phyloP scores from a whole-genome alignment of 345 rosid species.

The Linum usitatissimum region DNA sequence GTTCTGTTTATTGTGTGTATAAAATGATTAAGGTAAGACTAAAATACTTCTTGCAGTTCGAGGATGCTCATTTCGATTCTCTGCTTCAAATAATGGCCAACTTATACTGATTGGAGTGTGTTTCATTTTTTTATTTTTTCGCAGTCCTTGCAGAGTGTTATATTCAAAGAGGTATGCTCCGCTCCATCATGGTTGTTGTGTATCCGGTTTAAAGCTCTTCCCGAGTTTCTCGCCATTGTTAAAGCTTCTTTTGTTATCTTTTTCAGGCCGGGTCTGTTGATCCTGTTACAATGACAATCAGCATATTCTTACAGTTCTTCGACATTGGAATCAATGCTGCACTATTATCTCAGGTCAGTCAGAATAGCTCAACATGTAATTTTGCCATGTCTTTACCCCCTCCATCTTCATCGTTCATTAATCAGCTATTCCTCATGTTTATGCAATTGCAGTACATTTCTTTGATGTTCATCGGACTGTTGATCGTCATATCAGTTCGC shows the following conservation, averaged over 20 bases:
- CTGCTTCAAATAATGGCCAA: neutral
- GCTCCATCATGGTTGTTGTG: conserved; percentile 5
- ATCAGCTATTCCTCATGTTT: conserved; percentile 12
- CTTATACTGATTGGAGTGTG: neutral
- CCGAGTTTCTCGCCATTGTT: neutral
- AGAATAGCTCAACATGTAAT: neutral
- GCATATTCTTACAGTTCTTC: conserved; percentile 78
- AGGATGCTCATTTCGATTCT: neutral
- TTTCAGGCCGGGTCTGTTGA: conserved; percentile 91
- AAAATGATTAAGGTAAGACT: conserved; percentile 83
- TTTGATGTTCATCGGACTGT: conserved; percentile 79
- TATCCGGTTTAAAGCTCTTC: conserved; percentile 4
- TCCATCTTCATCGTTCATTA: neutral
- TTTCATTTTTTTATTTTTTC: conserved; percentile 20
- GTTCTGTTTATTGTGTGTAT: conserved; percentile 87
- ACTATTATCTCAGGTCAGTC: conserved; percentile 75
- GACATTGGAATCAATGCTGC: conserved; percentile 90
- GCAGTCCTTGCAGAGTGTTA: conserved; percentile 97
- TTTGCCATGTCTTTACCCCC: neutral
- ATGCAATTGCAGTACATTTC: conserved; percentile 68
- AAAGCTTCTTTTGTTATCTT: conserved; percentile 14
- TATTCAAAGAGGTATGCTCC: conserved; percentile 77
- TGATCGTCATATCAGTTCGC: conserved; percentile 83
- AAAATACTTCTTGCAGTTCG: neutral
- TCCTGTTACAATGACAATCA: conserved; percentile 83